These are phyloP conservation scores for Aspergillus neoniger DNA, from an alignment of 2,329 filamentous ascomycete species.

Conservation along the genomic window DNA sequence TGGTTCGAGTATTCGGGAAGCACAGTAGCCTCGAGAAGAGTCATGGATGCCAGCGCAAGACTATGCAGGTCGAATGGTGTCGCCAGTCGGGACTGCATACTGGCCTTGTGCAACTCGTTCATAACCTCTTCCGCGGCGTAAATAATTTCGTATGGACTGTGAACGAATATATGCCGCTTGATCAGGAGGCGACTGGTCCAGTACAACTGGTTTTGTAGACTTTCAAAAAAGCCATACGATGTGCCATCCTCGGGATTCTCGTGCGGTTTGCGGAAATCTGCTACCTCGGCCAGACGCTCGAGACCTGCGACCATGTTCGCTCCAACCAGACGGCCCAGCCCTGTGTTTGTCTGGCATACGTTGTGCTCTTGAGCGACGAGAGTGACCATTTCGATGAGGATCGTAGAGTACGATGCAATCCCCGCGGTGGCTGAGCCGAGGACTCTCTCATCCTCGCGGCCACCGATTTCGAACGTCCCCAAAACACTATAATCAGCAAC, in stretches of 20 bases:
- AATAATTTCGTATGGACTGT: conserved; percentile 45
- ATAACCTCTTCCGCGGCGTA: conserved; percentile 43
- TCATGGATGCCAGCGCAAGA: conserved; percentile 44
- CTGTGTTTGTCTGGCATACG: conserved; percentile 39
- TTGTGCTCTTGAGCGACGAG: conserved; percentile 37
- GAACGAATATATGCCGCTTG: conserved; percentile 46
- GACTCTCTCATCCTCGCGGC: conserved; percentile 42
- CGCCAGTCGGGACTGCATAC: conserved; percentile 30
- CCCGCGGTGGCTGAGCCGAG: conserved; percentile 39
- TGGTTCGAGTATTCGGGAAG: conserved; percentile 41
- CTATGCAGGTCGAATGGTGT: conserved; percentile 47
- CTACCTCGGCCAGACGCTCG: conserved; percentile 41
- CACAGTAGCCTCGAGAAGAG: conserved; percentile 45
- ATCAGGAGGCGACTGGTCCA: conserved; percentile 46
- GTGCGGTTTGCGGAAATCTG: conserved; percentile 34
- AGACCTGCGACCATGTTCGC: conserved; percentile 40
- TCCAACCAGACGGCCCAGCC: conserved; percentile 39
- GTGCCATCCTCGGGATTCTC: conserved; percentile 29
- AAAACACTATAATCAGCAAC: conserved; percentile 43
- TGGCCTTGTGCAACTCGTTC: conserved; percentile 42
- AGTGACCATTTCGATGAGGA: conserved; percentile 39
- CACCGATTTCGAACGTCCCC: conserved; percentile 40
- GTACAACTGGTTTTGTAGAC: conserved; percentile 44
- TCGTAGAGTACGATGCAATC: conserved; percentile 42
- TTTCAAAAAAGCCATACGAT: conserved; percentile 35